These are phyloP conservation scores for Withania somnifera DNA, from an alignment of 305 asterid species.

Conservation along the genomic window DNA sequence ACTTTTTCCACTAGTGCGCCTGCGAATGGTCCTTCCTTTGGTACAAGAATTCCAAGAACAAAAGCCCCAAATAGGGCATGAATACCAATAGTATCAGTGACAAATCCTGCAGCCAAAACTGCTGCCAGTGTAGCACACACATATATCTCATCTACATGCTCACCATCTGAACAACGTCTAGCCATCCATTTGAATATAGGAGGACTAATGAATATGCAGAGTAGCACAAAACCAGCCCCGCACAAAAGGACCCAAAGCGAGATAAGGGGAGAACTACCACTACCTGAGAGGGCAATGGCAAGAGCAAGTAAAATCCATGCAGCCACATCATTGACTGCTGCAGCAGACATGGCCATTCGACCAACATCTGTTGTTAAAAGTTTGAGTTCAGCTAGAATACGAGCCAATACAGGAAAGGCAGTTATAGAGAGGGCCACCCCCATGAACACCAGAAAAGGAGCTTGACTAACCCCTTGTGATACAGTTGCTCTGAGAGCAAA, in stretches of 20 bases:
- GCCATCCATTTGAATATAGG: slow-evolving; percentile 68
- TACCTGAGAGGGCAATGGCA: slow-evolving; percentile 74
- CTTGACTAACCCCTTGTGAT: slow-evolving; percentile 33
- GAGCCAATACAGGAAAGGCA: slow-evolving; percentile 89
- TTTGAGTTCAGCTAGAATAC: slow-evolving; percentile 82
- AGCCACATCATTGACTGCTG: slow-evolving; percentile 86
- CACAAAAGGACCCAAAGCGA: slow-evolving; percentile 71
- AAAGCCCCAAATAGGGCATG: slow-evolving; percentile 88
- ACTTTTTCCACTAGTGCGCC: slow-evolving; percentile 76
- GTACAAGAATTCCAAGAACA: slow-evolving; percentile 64
- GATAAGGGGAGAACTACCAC: slow-evolving; percentile 47
- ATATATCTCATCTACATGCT: slow-evolving; percentile 73
- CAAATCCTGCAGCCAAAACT: slow-evolving; percentile 71
- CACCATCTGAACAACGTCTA: slow-evolving; percentile 59
- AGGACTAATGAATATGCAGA: slow-evolving; percentile 44
- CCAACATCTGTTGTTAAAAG: slow-evolving; percentile 83
- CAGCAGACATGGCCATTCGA: slow-evolving; percentile 88
- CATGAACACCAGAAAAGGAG: slow-evolving; percentile 77
- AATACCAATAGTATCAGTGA: slow-evolving; percentile 78
- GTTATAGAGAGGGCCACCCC: slow-evolving; percentile 95
- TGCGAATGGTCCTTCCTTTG: slow-evolving; percentile 79
- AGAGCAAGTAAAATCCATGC: slow-evolving; percentile 91
- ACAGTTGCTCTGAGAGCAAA: slow-evolving; percentile 41
- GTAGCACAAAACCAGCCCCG: slow-evolving; percentile 41
- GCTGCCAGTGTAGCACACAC: slow-evolving; percentile 55